These are phyloP conservation scores for Cymbidium sinense DNA, from an alignment of 106 monocot genomes.

Conservation along the genomic window DNA sequence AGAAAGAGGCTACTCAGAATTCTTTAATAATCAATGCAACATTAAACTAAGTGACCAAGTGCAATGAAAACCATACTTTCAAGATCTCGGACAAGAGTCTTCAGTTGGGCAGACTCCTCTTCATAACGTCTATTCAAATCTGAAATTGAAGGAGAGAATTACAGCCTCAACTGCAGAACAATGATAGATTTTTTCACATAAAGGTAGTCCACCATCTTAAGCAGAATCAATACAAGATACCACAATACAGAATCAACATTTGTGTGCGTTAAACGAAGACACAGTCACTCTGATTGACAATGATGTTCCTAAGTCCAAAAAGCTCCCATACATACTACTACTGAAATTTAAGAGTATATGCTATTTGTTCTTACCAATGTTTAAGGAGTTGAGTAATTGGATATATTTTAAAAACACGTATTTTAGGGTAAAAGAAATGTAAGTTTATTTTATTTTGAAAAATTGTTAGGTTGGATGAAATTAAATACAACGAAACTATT, in stretches of 20 bases:
- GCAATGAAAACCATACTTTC: slow-evolving; percentile 49
- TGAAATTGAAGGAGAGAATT: slow-evolving; percentile 33
- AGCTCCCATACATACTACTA: neutral
- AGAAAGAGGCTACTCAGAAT: neutral
- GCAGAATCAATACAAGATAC: neutral
- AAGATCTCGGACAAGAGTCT: slow-evolving; percentile 58
- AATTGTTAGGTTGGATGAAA: too few species aligned
- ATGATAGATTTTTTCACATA: neutral
- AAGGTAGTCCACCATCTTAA: neutral
- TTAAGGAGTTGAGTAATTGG: neutral
- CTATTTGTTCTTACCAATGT: neutral
- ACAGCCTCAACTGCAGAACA: slow-evolving; percentile 9
- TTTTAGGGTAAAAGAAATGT: too few species aligned
- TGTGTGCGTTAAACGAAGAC: neutral
- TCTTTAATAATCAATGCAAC: neutral
- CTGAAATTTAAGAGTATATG: neutral
- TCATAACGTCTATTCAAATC: slow-evolving; percentile 50
- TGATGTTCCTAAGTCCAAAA: neutral
- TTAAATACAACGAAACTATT: too few species aligned
- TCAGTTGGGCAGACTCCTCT: slow-evolving; percentile 69
- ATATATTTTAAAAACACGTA: too few species aligned
- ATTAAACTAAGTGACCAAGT: neutral
- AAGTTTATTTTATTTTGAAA: too few species aligned
- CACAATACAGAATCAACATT: neutral
- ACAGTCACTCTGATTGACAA: neutral